Conservation (phyloP, 148 eudicot species). For the Amaranthus cruentus region DNA sequence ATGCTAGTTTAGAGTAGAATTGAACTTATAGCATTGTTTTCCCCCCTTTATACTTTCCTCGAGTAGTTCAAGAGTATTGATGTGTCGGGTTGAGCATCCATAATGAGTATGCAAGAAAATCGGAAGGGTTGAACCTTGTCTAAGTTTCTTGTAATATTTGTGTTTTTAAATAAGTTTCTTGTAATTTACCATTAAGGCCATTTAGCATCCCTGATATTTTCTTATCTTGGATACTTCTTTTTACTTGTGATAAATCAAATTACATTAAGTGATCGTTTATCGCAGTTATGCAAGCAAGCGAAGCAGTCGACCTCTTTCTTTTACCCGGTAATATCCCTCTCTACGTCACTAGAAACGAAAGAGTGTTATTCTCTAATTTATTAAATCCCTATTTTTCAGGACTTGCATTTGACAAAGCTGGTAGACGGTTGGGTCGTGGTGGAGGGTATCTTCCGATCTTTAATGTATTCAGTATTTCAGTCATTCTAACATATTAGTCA, state of each 20-base stretch:
- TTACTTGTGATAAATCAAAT: neutral
- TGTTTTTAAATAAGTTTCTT: too few species aligned
- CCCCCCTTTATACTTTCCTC: neutral
- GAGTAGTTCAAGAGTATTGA: too few species aligned
- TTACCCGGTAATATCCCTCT: constrained; percentile 65
- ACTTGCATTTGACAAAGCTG: constrained; percentile 91
- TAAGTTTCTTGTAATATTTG: too few species aligned
- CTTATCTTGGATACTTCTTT: too few species aligned
- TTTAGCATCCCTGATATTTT: neutral
- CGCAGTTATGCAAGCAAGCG: constrained; percentile 83
- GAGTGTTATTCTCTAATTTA: neutral
- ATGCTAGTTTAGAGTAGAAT: neutral
- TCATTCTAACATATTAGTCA: too few species aligned
- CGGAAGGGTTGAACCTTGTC: too few species aligned
- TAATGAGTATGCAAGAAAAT: too few species aligned
- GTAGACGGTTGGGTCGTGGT: constrained; percentile 97
- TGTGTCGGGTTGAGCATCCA: too few species aligned
- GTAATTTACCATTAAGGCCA: neutral
- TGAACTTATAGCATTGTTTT: neutral
- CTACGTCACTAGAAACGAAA: neutral
- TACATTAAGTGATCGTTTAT: neutral
- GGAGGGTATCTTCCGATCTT: constrained; percentile 68
- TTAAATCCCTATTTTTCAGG: constrained; percentile 34
- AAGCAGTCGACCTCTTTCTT: constrained; percentile 77
- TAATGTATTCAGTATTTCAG: too few species aligned